These are phyloP conservation scores for Elaeis guineensis DNA, from an alignment of 176 grass and related monocot species.

Conservation along the genomic window DNA sequence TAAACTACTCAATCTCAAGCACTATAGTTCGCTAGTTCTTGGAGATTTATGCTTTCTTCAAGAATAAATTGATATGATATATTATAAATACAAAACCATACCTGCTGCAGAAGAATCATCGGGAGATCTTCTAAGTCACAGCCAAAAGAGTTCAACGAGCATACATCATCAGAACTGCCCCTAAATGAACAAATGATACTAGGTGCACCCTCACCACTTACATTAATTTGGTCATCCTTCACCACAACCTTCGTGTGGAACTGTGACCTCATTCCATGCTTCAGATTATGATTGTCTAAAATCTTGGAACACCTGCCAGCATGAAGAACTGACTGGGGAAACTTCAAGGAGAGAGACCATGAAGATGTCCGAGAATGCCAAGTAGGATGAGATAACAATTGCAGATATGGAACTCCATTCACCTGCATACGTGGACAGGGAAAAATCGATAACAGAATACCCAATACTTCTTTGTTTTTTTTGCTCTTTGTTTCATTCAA, in stretches of 20 bases:
- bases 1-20: too few species aligned
- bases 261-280: slow-evolving; percentile 53
- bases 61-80: too few species aligned
- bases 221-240: slow-evolving; percentile 83
- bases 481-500: background rate
- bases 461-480: too few species aligned
- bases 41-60: too few species aligned
- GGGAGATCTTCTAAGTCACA: slow-evolving; percentile 94
- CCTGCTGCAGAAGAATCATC: slow-evolving; percentile 93
- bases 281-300: slow-evolving; percentile 33
- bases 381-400: slow-evolving; percentile 59
- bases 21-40: too few species aligned
- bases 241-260: slow-evolving; percentile 72
- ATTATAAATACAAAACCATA: slow-evolving; percentile 15
- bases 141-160: slow-evolving; percentile 52
- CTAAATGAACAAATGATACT: slow-evolving; percentile 56
- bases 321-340: slow-evolving; percentile 51
- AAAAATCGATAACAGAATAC: too few species aligned
- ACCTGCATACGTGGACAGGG: slow-evolving; percentile 35
- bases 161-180: slow-evolving; percentile 31
- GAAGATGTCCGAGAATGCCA: slow-evolving; percentile 95
- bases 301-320: slow-evolving; percentile 22
- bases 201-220: slow-evolving; percentile 65
- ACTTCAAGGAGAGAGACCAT: slow-evolving; percentile 78
- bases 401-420: slow-evolving; percentile 73